Evolutionary conservation across 1,284 basidiomycete species (phyloP).

Genomic region (Cerrena zonata): DNA sequence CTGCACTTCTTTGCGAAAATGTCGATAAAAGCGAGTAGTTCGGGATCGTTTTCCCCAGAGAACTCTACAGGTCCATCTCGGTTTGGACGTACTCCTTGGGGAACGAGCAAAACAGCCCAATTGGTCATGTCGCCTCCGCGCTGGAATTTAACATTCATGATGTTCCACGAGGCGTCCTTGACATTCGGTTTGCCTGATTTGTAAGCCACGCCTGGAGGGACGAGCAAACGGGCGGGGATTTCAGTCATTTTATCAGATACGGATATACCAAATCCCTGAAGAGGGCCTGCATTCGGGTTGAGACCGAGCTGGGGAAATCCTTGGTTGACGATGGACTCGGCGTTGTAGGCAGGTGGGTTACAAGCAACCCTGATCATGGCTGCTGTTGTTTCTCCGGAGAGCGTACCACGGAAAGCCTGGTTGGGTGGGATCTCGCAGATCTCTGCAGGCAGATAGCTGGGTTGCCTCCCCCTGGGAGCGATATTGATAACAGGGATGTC

Average conservation of each 20-base stretch:
- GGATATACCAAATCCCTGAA: slow-evolving; percentile 49
- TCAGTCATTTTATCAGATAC: slow-evolving; percentile 53
- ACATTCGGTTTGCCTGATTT: slow-evolving; percentile 37
- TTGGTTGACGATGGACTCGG: slow-evolving; percentile 45
- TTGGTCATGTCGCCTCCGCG: slow-evolving; percentile 39
- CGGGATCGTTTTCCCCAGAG: slow-evolving; percentile 35
- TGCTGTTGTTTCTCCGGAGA: slow-evolving; percentile 48
- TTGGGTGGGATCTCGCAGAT: slow-evolving; percentile 58
- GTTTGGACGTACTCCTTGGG: slow-evolving; percentile 29
- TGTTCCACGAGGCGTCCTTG: slow-evolving; percentile 65
- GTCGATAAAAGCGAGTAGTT: slow-evolving; percentile 36
- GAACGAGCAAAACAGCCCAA: slow-evolving; percentile 59
- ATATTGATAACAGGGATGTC: slow-evolving; percentile 61
- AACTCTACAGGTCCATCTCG: slow-evolving; percentile 29
- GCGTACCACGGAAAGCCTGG: slow-evolving; percentile 48
- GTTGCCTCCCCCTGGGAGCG: slow-evolving; percentile 29
- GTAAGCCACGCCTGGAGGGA: slow-evolving; percentile 53
- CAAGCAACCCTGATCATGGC: slow-evolving; percentile 64
- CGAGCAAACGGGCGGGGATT: slow-evolving; percentile 58
- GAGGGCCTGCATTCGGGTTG: slow-evolving; percentile 24
- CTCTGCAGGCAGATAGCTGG: slow-evolving; percentile 56
- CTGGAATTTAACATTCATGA: slow-evolving; percentile 61
- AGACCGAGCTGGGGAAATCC: slow-evolving; percentile 56
- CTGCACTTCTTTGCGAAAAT: slow-evolving; percentile 49
- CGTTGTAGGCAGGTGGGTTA: slow-evolving; percentile 54